Base-by-base conservation (phyloP, 208 protist species). In the Herpetomonas muscarum region DNA sequence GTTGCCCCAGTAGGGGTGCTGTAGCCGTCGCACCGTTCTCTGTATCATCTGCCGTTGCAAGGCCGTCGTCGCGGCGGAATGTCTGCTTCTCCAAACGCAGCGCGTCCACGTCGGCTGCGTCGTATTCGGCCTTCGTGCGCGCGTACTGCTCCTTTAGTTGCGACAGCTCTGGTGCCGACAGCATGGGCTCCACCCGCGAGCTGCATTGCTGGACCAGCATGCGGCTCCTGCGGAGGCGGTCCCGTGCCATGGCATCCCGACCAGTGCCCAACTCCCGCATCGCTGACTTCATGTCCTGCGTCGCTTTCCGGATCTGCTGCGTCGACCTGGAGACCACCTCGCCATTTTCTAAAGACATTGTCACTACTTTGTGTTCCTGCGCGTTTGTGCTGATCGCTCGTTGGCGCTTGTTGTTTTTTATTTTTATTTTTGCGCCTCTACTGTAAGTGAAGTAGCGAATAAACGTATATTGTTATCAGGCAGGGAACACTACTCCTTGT, bases 261-360 rank as follows among this genome's bases (percentile, higher is more conserved):
- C 61, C 68, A 1, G 83, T 85, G 7, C 83, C 79, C 1, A 90
- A 62, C 47, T 87, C 79, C 22, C 54, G 44, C 25, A 67, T 44
- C n/a, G 83, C 70, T 22, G 41, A 70, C 39, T 71, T 64, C 24
- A 79, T 50, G 69, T 90, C 83, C 36, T 67, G 48, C 12, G 61
- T 67, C 7, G 83, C 79, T 39, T 74, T 79, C 42, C 37, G 44
- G 6, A 85, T 49, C 41, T 90, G 79, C 64, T 90, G 74, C 17
- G 61, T 56, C n/a, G 73, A 72, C 26, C 74, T 65, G 2, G 71
- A 75, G 19, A 87, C 64, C 1, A 71, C 54, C 52, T 90, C 83
- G 32, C 74, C 77, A 53, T 64, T 69, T 49, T 83, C 79, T 31
- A 85, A 30, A 13, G 83, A 63, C 83, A 90, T 90, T 13, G 19